Conservation (phyloP, 2,329 filamentous ascomycete genomes). For the Dothidotthia symphoricarpi region DNA sequence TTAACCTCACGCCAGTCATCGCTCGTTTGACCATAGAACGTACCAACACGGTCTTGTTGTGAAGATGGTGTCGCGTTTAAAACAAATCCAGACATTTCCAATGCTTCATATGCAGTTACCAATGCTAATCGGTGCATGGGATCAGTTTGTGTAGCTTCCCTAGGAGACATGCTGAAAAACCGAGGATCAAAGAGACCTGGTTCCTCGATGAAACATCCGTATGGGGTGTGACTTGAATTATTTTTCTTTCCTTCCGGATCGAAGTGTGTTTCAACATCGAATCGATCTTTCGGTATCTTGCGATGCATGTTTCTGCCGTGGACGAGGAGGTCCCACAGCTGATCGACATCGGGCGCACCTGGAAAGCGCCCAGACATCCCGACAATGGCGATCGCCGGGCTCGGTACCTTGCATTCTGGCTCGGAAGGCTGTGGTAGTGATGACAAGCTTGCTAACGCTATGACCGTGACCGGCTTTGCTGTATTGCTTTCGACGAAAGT, state of each 20-base stretch:
- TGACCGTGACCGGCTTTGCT: background rate
- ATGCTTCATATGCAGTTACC: constrained; percentile 27
- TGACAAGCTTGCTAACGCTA: too few species aligned
- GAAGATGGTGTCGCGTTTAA: constrained; percentile 30
- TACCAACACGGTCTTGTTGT: constrained; percentile 29
- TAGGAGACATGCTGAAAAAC: constrained; percentile 33
- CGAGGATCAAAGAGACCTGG: constrained; percentile 27
- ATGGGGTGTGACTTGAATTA: constrained; percentile 7
- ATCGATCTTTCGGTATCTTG: constrained; percentile 28
- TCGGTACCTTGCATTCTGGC: too few species aligned
- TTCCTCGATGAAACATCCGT: constrained; percentile 28
- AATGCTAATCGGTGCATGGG: constrained; percentile 22
- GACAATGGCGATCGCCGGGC: too few species aligned
- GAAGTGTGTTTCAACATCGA: constrained; percentile 18
- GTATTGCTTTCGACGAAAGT: background rate
- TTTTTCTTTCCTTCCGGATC: constrained; percentile 8
- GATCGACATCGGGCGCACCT: constrained; percentile 20
- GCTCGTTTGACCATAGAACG: constrained; percentile 33
- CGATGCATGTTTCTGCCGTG: constrained; percentile 27
- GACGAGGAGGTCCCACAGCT: constrained; percentile 33
- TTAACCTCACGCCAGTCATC: constrained; percentile 34
- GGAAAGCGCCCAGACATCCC: constrained; percentile 38
- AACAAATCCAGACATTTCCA: constrained; percentile 28
- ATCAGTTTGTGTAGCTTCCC: constrained; percentile 27
- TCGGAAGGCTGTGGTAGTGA: too few species aligned